These are phyloP conservation scores for Pittosporum tobira DNA, from an alignment of 129 eudicot species.

Conservation along the genomic window DNA sequence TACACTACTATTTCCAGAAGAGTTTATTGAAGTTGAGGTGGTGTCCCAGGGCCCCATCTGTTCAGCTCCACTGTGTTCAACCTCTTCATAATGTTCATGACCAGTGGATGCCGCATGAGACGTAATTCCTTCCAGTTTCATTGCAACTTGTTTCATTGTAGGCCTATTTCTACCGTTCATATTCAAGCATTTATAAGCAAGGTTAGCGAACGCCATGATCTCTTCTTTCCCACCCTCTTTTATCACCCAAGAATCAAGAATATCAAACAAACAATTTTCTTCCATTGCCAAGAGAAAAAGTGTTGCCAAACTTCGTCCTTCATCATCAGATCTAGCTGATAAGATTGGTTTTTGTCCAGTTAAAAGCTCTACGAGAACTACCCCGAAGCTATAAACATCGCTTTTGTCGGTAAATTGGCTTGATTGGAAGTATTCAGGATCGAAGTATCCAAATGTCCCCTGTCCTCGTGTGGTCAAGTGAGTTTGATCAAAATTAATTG, in stretches of 20 bases:
- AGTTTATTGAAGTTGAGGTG: too few relatives aligned
- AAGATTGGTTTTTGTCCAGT: conserved; percentile 2
- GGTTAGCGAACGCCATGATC: background rate
- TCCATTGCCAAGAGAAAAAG: background rate
- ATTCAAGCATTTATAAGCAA: conserved; percentile 5
- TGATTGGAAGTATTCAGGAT: too few relatives aligned
- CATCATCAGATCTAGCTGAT: background rate
- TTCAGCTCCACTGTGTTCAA: too few relatives aligned
- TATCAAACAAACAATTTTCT: background rate
- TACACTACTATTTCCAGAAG: too few relatives aligned
- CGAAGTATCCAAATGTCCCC: conserved; percentile 12
- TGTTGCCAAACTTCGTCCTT: background rate
- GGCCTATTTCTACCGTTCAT: conserved; percentile 8
- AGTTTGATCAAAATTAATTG: background rate
- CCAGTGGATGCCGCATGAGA: too few relatives aligned
- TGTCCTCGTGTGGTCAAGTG: conserved; percentile 8
- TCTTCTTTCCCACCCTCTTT: conserved; percentile 3
- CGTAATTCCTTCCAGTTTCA: too few relatives aligned
- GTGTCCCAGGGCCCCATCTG: too few relatives aligned
- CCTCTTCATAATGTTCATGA: too few relatives aligned
- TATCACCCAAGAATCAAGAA: background rate
- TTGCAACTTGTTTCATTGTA: conserved; percentile 9
- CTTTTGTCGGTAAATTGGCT: too few relatives aligned
- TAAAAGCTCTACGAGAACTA: conserved; percentile 9
- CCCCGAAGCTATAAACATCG: too few relatives aligned